Percentiles rank a stretch among this genome's conserved stretches.
phyloP scores from a whole-genome alignment of 768 basidiomycete genomes.

The Kwoniella heveanensis region DNA sequence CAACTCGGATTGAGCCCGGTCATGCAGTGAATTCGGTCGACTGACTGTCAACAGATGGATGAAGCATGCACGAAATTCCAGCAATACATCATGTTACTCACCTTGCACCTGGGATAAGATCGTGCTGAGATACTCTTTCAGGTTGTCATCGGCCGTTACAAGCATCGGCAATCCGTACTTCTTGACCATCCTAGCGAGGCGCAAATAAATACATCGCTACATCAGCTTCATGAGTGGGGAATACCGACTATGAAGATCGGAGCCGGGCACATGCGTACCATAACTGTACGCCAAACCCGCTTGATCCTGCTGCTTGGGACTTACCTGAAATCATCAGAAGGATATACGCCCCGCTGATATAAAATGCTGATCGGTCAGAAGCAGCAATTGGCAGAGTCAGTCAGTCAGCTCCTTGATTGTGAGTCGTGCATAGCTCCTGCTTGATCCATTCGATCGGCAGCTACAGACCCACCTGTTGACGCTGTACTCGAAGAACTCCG shows the following conservation, averaged over 20 bases:
- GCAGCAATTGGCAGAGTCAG: too few relatives aligned
- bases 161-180: conserved; percentile 97
- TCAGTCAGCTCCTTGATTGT: too few relatives aligned
- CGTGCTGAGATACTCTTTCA: conserved; percentile 93
- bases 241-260: too few relatives aligned
- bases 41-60: not conserved
- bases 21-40: too few relatives aligned
- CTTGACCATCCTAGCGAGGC: conserved; percentile 76
- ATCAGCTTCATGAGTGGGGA: not conserved
- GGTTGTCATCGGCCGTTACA: conserved; percentile 86
- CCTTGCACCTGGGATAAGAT: conserved; percentile 91
- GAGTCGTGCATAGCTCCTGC: too few relatives aligned
- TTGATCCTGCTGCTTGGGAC: too few relatives aligned
- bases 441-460: not conserved
- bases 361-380: conserved; percentile 88
- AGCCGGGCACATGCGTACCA: too few relatives aligned
- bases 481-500: conserved; percentile 99
- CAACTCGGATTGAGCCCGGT: too few relatives aligned
- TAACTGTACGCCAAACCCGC: too few relatives aligned
- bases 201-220: too few relatives aligned
- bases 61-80: not conserved
- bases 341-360: conserved; percentile 95
- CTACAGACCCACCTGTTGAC: conserved; percentile 77
- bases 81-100: conserved; percentile 57
- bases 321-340: conserved; percentile 82